A percentile compares a stretch with the other conserved stretches of the same genome.
phyloP scores from a whole-genome alignment of 495 filamentous ascomycete species.

The Neurospora hispaniola region DNA sequence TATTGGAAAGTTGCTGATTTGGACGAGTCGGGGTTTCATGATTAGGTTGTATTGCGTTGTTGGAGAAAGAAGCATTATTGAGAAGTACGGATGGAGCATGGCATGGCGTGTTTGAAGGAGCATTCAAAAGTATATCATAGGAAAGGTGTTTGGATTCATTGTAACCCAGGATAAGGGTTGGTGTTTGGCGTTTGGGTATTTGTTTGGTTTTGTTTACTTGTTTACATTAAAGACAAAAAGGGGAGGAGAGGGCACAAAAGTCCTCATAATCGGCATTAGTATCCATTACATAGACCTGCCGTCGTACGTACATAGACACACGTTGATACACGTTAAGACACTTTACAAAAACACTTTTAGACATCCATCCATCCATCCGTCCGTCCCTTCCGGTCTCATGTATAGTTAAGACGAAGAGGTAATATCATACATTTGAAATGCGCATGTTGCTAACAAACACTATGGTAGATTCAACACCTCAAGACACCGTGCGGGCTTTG shows the following conservation, averaged over 20 bases:
- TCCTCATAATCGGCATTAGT: not conserved
- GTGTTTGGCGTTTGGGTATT: not conserved
- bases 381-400: too few relatives aligned
- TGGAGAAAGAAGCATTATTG: not conserved
- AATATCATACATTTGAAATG: too few relatives aligned
- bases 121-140: not conserved
- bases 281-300: not conserved
- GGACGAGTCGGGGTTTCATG: not conserved
- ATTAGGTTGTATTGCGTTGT: not conserved
- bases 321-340: too few relatives aligned
- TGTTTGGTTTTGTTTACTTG: not conserved
- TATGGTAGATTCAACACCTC: too few relatives aligned
- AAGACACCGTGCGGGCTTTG: too few relatives aligned
- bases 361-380: too few relatives aligned
- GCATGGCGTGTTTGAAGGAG: constrained; percentile 5
- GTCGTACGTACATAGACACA: not conserved
- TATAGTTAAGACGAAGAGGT: too few relatives aligned
- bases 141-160: not conserved
- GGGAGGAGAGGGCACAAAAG: not conserved
- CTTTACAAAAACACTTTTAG: too few relatives aligned
- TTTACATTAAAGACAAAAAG: not conserved
- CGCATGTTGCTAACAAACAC: too few relatives aligned
- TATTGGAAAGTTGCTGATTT: not conserved
- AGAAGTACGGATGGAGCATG: not conserved
- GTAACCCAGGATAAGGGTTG: not conserved